phyloP scores from a whole-genome alignment of 83 land plant species.

The Diphasiastrum complanatum region DNA sequence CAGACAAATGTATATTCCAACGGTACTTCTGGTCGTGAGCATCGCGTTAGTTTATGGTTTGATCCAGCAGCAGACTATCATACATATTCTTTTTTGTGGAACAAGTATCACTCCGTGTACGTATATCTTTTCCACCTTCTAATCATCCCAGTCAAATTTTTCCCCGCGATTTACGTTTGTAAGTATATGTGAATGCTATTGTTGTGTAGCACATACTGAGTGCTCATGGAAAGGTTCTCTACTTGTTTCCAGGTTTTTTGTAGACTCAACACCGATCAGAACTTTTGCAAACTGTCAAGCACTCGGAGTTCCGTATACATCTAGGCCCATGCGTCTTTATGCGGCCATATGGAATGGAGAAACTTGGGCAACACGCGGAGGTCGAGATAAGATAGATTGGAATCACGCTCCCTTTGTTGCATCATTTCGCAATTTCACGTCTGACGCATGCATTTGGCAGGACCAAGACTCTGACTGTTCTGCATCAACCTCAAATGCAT shows the following conservation, averaged over 20 bases:
- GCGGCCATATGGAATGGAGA: constrained; percentile 31
- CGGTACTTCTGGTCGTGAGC: too few relatives aligned
- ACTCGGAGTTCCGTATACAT: constrained; percentile 16
- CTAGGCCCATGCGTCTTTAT: constrained; percentile 27
- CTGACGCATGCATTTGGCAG: constrained; percentile 15
- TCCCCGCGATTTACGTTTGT: too few relatives aligned
- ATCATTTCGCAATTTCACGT: constrained; percentile 19
- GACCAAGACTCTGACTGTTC: not conserved
- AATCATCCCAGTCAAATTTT: too few relatives aligned
- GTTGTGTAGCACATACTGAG: too few relatives aligned
- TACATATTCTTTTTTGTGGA: too few relatives aligned
- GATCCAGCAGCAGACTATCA: too few relatives aligned
- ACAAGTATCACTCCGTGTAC: too few relatives aligned
- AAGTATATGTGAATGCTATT: too few relatives aligned
- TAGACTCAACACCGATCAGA: constrained; percentile 24
- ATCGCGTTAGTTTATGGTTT: too few relatives aligned
- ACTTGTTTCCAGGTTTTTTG: constrained; percentile 22
- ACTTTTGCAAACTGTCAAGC: constrained; percentile 15
- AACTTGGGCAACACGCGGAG: constrained; percentile 32
- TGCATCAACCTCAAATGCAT: not conserved
- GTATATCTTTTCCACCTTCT: too few relatives aligned
- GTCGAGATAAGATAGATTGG: constrained; percentile 33
- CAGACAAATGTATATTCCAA: too few relatives aligned
- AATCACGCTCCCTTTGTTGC: constrained; percentile 30
- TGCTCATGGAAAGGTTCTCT: too few relatives aligned